Percentiles rank a stretch among this genome's conserved stretches.
Conservation (phyloP, 2,329 filamentous ascomycete species). For the Lanzia echinophila region DNA sequence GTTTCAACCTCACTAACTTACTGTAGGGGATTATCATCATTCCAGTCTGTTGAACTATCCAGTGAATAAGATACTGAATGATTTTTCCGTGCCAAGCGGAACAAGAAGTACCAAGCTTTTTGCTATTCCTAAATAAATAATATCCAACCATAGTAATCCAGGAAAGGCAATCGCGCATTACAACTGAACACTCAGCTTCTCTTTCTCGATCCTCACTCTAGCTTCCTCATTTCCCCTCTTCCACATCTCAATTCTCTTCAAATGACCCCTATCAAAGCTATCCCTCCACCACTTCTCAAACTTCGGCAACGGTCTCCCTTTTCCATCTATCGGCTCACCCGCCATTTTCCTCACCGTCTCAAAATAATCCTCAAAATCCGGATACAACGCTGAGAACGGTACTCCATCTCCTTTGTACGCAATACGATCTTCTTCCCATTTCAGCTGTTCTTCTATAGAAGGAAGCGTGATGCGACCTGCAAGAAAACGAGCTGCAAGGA, state of each 20-base stretch:
- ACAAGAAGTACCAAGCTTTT: too few relatives aligned
- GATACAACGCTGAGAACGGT: slow-evolving; percentile 50
- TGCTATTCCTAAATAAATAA: too few relatives aligned
- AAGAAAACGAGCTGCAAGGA: slow-evolving; percentile 51
- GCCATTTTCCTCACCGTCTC: slow-evolving; percentile 46
- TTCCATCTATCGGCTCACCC: slow-evolving; percentile 38
- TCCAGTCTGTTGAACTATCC: too few relatives aligned
- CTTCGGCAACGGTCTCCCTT: slow-evolving; percentile 39
- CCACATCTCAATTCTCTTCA: slow-evolving; percentile 53
- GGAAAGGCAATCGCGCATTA: too few relatives aligned
- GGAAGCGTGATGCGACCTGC: slow-evolving; percentile 49
- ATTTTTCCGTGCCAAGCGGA: too few relatives aligned
- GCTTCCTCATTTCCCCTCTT: slow-evolving; percentile 41
- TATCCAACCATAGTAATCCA: too few relatives aligned
- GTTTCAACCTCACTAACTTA: too few relatives aligned
- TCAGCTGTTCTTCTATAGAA: slow-evolving; percentile 39
- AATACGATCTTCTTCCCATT: slow-evolving; percentile 53
- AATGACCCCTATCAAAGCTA: slow-evolving; percentile 47
- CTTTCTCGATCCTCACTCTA: slow-evolving; percentile 16
- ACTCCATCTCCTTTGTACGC: slow-evolving; percentile 47
- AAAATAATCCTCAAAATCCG: slow-evolving; percentile 60
- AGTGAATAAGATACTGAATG: too few relatives aligned
- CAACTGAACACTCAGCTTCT: too few relatives aligned
- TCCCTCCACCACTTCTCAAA: slow-evolving; percentile 43
- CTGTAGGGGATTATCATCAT: too few relatives aligned